These are phyloP conservation scores for Moniliella sp. DNA, from an alignment of 1,284 basidiomycete genomes.

Conservation along the genomic window DNA sequence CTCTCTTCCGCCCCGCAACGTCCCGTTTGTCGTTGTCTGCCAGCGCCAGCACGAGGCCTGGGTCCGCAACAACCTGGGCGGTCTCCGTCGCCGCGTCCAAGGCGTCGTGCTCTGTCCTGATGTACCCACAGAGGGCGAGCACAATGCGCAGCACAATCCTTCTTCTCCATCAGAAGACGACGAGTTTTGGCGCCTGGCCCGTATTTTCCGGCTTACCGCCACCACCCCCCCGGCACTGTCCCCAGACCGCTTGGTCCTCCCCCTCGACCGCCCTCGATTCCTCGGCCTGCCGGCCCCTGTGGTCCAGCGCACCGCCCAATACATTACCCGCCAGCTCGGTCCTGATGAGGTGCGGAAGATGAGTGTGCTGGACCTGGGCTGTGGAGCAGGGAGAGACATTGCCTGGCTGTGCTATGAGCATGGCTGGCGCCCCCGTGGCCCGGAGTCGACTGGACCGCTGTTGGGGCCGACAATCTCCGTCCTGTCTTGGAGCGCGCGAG, in stretches of 20 bases:
- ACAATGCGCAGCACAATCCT: no score
- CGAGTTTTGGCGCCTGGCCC: neutral
- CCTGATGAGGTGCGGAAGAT: neutral
- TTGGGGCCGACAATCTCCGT: slow-evolving; percentile 1
- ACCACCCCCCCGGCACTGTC: no score
- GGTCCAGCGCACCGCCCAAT: neutral
- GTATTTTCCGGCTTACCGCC: neutral
- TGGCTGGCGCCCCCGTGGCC: neutral
- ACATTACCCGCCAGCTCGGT: neutral
- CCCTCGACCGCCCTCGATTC: neutral
- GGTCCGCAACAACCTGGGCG: neutral
- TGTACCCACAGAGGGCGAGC: no score
- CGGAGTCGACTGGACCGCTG: neutral
- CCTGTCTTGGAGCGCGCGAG: slow-evolving; percentile 1
- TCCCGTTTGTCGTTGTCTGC: neutral
- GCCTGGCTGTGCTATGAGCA: slow-evolving; percentile 1
- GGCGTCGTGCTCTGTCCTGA: neutral
- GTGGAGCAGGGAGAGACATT: slow-evolving; percentile 1
- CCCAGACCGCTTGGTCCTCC: neutral
- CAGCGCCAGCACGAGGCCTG: neutral
- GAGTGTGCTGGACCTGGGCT: slow-evolving; percentile 1
- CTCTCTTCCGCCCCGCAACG: neutral
- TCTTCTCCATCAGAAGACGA: no score
- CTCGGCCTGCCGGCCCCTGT: neutral
- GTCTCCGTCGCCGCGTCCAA: neutral